Percentiles rank a stretch among this genome's conserved stretches.
Evolutionary conservation across 495 filamentous ascomycete species (phyloP).

Genomic region (Cercophora newfieldiana): DNA sequence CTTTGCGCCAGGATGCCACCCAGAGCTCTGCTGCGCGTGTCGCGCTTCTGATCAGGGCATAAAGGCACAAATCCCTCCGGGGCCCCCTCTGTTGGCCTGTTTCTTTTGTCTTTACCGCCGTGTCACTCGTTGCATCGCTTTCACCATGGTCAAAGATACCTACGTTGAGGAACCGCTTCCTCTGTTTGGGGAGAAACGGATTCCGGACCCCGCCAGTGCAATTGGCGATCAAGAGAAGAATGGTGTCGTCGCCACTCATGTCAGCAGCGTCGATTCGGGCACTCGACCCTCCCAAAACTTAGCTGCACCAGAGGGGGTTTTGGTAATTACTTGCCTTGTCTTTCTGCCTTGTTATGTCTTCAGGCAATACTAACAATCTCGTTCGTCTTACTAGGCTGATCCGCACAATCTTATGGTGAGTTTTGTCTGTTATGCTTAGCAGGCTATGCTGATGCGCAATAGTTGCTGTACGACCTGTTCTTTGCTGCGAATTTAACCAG

Average conservation of each 20-base stretch:
- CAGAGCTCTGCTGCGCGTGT: background rate
- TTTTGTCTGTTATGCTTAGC: background rate
- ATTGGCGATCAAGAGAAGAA: background rate
- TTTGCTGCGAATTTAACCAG: slow-evolving; percentile 5
- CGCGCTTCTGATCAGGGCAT: background rate
- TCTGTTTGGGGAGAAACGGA: background rate
- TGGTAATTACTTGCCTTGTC: background rate
- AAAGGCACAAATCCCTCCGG: too few species aligned
- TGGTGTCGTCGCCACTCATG: background rate
- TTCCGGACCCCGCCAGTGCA: background rate
- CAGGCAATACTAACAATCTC: background rate
- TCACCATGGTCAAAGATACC: background rate
- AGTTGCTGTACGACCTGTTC: slow-evolving; percentile 8
- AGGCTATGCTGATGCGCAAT: background rate
- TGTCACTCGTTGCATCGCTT: background rate
- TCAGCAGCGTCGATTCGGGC: background rate
- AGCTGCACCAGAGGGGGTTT: background rate
- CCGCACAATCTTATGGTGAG: slow-evolving; percentile 12
- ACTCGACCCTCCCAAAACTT: background rate
- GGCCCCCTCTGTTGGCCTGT: background rate
- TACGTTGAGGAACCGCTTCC: background rate
- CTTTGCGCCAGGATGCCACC: background rate
- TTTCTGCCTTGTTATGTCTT: background rate
- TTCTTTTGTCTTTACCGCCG: background rate
- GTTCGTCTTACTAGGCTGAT: background rate